These are phyloP conservation scores for Cytospora mali DNA, from an alignment of 2,329 filamentous ascomycete genomes.

Conservation along the genomic window DNA sequence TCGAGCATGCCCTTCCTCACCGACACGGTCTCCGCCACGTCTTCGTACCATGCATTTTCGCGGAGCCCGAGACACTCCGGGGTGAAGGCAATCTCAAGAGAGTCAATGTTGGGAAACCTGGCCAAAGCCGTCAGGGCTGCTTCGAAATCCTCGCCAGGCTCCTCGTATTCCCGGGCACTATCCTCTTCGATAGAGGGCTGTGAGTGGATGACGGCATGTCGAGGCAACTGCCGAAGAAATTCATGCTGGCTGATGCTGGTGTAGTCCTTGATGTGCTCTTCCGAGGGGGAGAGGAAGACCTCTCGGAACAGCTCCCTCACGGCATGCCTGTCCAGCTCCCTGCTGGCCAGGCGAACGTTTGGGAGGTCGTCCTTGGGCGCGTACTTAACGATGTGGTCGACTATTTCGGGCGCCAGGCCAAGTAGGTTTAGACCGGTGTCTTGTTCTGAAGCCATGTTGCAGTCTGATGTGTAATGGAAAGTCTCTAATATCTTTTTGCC, in stretches of 20 bases:
- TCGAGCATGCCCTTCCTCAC: not conserved
- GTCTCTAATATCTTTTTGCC: too few species aligned
- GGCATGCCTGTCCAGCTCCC: constrained; percentile 9
- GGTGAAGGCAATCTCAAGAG: constrained; percentile 8
- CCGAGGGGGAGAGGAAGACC: not conserved
- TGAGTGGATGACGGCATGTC: constrained; percentile 11
- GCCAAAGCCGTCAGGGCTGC: not conserved
- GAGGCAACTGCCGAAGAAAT: not conserved
- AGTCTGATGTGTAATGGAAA: not conserved
- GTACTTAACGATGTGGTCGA: constrained; percentile 8
- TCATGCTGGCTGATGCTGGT: constrained; percentile 3
- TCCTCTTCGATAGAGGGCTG: not conserved
- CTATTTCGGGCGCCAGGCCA: constrained; percentile 17
- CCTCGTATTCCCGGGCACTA: not conserved
- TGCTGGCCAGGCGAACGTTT: constrained; percentile 1
- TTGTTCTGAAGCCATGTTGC: not conserved
- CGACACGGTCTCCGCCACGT: not conserved
- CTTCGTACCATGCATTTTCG: not conserved
- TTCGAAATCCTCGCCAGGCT: not conserved
- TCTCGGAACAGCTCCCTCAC: constrained; percentile 6
- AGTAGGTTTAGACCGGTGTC: not conserved
- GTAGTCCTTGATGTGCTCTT: constrained; percentile 1
- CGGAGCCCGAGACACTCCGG: constrained; percentile 1
- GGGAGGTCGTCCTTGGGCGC: constrained; percentile 8
- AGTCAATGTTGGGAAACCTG: constrained; percentile 18